phyloP scores from a whole-genome alignment of 2,329 filamentous ascomycete genomes.

The Exophiala spinifera region DNA sequence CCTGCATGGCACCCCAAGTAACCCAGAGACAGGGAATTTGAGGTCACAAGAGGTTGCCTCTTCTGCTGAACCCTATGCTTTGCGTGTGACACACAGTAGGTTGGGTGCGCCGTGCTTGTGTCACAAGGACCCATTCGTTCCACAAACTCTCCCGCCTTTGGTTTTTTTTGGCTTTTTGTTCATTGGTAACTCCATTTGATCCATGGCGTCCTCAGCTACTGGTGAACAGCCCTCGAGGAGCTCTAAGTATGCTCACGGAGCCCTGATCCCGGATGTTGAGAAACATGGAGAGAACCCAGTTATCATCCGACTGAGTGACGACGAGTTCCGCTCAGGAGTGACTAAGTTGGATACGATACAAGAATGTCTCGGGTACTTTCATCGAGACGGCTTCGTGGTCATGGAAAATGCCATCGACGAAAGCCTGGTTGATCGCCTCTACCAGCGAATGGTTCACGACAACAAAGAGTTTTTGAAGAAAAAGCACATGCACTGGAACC shows the following conservation, averaged over 20 bases:
- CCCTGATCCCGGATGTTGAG: conserved; percentile 12
- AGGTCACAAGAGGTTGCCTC: no score
- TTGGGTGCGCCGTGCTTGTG: no score
- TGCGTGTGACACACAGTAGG: no score
- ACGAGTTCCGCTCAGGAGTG: conserved; percentile 15
- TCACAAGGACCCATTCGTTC: no score
- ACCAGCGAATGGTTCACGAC: conserved; percentile 54
- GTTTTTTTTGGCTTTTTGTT: no score
- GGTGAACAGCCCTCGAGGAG: not conserved
- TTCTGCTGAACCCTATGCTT: no score
- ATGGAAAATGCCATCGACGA: conserved; percentile 37
- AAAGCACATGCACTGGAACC: conserved; percentile 33
- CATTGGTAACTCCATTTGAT: no score
- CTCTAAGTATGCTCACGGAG: conserved; percentile 12
- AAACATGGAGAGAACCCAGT: conserved; percentile 19
- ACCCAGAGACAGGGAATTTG: no score
- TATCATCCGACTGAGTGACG: conserved; percentile 12
- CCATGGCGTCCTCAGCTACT: conserved; percentile 11
- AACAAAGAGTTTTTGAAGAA: conserved; percentile 29
- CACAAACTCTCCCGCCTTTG: no score
- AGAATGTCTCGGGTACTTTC: conserved; percentile 27
- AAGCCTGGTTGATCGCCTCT: conserved; percentile 43
- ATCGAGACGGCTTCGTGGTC: conserved; percentile 38
- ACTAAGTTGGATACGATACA: conserved; percentile 15
- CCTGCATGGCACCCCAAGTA: no score